A percentile compares a stretch with the other conserved stretches of the same genome.
phyloP scores from a whole-genome alignment of 257 asterid genomes.

The Eustoma russellianum region DNA sequence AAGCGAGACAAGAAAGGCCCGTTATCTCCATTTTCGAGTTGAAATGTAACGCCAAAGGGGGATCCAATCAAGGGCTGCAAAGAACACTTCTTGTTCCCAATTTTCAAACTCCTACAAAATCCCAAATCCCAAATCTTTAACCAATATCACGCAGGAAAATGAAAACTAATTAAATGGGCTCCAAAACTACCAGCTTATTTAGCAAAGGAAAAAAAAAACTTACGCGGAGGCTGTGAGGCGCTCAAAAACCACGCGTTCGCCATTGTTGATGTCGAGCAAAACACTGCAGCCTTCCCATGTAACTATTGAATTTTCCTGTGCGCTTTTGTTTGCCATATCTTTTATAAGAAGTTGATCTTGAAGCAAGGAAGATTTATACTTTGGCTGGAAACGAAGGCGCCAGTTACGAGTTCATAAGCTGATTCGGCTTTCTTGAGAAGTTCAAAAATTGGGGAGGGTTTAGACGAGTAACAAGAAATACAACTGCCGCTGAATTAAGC shows the following conservation, averaged over 20 bases:
- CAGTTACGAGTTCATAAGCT: too few relatives aligned
- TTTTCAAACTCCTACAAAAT: constrained; percentile 55
- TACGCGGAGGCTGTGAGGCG: constrained; percentile 87
- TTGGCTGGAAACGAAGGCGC: too few relatives aligned
- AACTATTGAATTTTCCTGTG: constrained; percentile 34
- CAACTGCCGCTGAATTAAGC: too few relatives aligned
- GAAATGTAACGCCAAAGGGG: constrained; percentile 75
- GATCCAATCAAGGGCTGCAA: constrained; percentile 82
- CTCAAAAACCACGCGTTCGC: constrained; percentile 84
- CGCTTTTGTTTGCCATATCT: constrained; percentile 27
- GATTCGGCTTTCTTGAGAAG: too few relatives aligned
- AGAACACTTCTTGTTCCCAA: constrained; percentile 68
- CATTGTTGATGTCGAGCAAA: constrained; percentile 91
- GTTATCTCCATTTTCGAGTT: constrained; percentile 57
- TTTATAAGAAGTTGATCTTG: not conserved
- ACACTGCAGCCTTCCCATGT: constrained; percentile 97
- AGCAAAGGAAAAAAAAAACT: constrained; percentile 21
- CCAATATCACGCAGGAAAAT: too few relatives aligned
- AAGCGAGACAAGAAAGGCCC: constrained; percentile 63
- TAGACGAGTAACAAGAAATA: too few relatives aligned
- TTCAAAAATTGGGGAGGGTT: too few relatives aligned
- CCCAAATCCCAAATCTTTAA: not conserved
- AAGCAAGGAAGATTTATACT: too few relatives aligned
- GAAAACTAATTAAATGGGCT: not conserved
- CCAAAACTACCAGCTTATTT: too few relatives aligned